Evolutionary conservation across 2,329 filamentous ascomycete species (phyloP), one percentile per base, ranked within the genome.

Genomic region (Celoporthe dispersa): DNA sequence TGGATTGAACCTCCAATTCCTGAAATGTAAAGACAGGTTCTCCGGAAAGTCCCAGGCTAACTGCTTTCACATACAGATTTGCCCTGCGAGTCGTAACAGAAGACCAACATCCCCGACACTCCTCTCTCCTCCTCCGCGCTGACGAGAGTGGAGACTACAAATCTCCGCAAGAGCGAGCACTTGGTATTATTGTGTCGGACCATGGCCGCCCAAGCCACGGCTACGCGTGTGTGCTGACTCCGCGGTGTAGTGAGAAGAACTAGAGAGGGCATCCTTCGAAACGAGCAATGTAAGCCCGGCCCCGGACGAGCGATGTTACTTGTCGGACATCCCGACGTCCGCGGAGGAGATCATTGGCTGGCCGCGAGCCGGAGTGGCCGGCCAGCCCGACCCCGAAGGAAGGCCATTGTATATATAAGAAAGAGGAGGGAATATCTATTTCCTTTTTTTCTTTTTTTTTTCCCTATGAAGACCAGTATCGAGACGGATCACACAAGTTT

Each of bases 311-410:
- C 2, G 8, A 48, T 2, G 7, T 55, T 14, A 28, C 28, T 28
- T 57, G 22, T 48, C 57, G 33, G 57, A 37, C 22, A 60, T 11
- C 2, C 35, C 39, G 67, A 31, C 25, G 37, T 41, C 37, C 53
- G 53, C 57, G 51, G 57, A 64, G 51, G 60, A 64, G 53, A 51
- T 16, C 33, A 39, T 55, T 41, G 61, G 64, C 57, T 48, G 44
- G 16, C 22, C 8, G 22, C 16, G 22, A 37, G 57, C 57, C 57
- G 57, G 66, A 64, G 16, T 31, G 33, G 25, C 12, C 41, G 19
- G 16, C 25, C 33, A 37, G 53, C 64, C 66, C 66, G 66, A 68
- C 16, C 25, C 66, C 66, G 66, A 68, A 11, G 12, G 6, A 7
- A 31, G 6, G 19, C 8, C 1, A 22, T 57, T 19, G 25, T 57